These are phyloP conservation scores for Venturia nashicola DNA, from an alignment of 2,329 filamentous ascomycete genomes.

Conservation along the genomic window DNA sequence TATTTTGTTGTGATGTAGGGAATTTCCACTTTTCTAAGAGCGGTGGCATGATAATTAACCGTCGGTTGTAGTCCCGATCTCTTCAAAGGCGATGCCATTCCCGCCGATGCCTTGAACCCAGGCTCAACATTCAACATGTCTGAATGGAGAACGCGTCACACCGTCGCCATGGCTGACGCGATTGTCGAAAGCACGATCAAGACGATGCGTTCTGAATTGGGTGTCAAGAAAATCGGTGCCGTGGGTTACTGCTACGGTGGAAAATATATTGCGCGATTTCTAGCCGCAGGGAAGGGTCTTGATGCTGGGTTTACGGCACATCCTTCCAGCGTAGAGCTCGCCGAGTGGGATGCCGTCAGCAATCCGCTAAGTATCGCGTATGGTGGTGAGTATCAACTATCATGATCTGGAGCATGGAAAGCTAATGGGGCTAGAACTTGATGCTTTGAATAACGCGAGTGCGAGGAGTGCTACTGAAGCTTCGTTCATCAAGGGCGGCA, in stretches of 20 bases:
- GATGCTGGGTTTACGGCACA: conserved; percentile 60
- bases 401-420: conserved; percentile 8
- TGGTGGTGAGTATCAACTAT: conserved; percentile 25
- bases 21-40: conserved; percentile 9
- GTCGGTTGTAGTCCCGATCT: conserved; percentile 15
- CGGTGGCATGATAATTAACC: conserved; percentile 13
- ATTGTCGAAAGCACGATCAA: conserved; percentile 42
- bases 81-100: conserved; percentile 15
- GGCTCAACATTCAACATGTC: conserved; percentile 24
- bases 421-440: conserved; percentile 12
- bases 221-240: conserved; percentile 46
- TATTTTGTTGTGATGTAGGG: conserved; percentile 23
- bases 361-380: conserved; percentile 57
- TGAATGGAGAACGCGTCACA: conserved; percentile 33
- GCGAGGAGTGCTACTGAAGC: conserved; percentile 15
- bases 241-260: conserved; percentile 68
- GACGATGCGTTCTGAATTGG: conserved; percentile 23
- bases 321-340: conserved; percentile 53
- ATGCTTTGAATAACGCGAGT: conserved; percentile 13
- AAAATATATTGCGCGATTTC: conserved; percentile 60
- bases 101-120: conserved; percentile 6
- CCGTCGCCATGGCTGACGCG: conserved; percentile 31
- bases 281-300: conserved; percentile 37
- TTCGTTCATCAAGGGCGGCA: conserved; percentile 17
- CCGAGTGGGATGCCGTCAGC: conserved; percentile 53